These are phyloP conservation scores for Candida suzukii DNA, from an alignment of 805 yeast species.

Conservation along the genomic window DNA sequence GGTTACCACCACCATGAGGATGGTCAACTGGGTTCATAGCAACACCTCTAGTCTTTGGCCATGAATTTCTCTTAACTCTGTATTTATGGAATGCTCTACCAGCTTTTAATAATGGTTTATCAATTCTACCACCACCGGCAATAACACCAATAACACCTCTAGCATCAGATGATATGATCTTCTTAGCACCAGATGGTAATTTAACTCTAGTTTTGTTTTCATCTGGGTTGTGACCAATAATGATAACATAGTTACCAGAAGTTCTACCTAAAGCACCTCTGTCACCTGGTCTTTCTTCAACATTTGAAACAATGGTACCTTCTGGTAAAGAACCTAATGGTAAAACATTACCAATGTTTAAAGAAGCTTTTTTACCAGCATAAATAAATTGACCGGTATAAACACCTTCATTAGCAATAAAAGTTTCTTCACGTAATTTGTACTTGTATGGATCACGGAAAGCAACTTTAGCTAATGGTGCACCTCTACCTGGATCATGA, in stretches of 20 bases:
- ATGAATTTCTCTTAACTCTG: conserved; percentile 99
- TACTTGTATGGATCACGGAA: conserved; percentile 99
- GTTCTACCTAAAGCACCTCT: conserved; percentile 99
- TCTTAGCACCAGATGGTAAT: conserved; percentile 99
- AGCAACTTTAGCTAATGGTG: conserved; percentile 97
- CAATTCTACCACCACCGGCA: conserved; percentile 99
- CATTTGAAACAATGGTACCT: conserved; percentile 98
- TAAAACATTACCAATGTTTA: conserved; percentile 93
- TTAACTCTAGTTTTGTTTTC: conserved; percentile 99
- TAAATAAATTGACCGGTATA: conserved; percentile 99
- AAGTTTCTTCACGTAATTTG: conserved; percentile 96
- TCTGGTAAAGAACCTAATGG: conserved; percentile 97
- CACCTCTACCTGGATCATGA: conserved; percentile 99
- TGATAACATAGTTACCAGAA: conserved; percentile 98
- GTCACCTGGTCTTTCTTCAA: conserved; percentile 98
- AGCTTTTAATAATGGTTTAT: conserved; percentile 99
- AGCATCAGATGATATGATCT: conserved; percentile 89
- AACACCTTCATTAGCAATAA: conserved; percentile 99
- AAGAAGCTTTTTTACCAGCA: conserved; percentile 98
- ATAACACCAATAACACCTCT: conserved; percentile 99
- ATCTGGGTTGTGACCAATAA: conserved; percentile 98
- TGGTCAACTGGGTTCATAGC: conserved; percentile 99
- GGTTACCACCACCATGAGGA: conserved; percentile 99
- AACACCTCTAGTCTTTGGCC: conserved; percentile 99
- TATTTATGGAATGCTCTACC: conserved; percentile 99